Evolutionary conservation across 2,329 filamentous ascomycete species (phyloP), one percentile per base, ranked within the genome.

Genomic region (Blumeriella jaapii): DNA sequence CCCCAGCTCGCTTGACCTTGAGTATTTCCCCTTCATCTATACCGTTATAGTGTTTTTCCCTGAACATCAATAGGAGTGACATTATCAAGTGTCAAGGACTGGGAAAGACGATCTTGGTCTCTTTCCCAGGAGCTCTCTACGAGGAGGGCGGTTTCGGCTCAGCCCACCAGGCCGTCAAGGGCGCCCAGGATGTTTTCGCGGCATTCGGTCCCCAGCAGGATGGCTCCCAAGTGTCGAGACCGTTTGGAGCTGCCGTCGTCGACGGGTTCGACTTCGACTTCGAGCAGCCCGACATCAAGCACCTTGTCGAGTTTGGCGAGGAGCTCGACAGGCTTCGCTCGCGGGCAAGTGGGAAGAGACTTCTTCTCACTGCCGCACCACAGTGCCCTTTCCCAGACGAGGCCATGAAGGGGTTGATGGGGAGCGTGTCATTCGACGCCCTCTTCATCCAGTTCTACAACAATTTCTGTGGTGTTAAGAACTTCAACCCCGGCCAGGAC

Each of bases 231-330:
- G 51, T 56, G 23, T 63, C 71, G 37, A 71, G 82, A 6, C 81
- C 81, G 1, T 85, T 85, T 53, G 76, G 76, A 35, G 57, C 60
- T 9, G 71, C 74, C 7, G 63, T 71, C 3, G 60, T 86, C 26
- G 78, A 86, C 54, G 82, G 82, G 4, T 84, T 86, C 55, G 81
- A 86, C 57, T 74, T 85, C 44, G 81, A 86, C 55, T 76, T 85
- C 42, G 80, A 85, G 59, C 63, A 34, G 4, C 22, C n/a, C n/a
- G 56, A 58, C 2, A 67, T 69, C 10, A 56, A 57, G 30, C 76
- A 82, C 58, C 73, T 79, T 59, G 64, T 62, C 0, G 59, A 69
- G 1, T 81, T 84, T 47, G 76, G 1, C 60, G 64, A 23, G 61
- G 67, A 35, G 65, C 83, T 7, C 70, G 75, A 18, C 48, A 73